Evolutionary conservation across 2,329 filamentous ascomycete genomes (phyloP).

Genomic region (Venturia pyrina): DNA sequence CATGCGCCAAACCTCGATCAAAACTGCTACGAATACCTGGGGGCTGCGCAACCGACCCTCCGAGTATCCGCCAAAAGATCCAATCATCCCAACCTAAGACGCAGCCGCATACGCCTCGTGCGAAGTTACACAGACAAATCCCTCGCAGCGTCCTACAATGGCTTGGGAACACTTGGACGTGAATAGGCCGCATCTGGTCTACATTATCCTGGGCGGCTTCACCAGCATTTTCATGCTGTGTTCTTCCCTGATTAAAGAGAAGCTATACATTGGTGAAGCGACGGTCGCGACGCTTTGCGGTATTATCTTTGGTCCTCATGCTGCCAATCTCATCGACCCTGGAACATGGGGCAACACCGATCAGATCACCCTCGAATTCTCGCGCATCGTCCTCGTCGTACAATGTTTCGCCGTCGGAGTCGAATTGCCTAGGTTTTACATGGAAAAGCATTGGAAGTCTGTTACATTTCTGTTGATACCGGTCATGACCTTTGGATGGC

Average conservation of each 20-base stretch:
- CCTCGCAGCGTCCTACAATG: constrained; percentile 38
- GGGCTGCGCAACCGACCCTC: background rate
- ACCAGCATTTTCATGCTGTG: constrained; percentile 97
- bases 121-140: background rate
- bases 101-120: background rate
- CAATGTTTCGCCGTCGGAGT: constrained; percentile 90
- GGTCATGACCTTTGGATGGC: constrained; percentile 96
- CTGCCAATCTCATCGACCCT: constrained; percentile 67
- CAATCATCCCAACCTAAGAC: constrained; percentile 2
- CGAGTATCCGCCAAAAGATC: background rate
- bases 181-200: constrained; percentile 94
- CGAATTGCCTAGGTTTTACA: constrained; percentile 86
- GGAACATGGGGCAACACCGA: constrained; percentile 72
- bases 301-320: constrained; percentile 81
- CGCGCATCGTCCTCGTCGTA: constrained; percentile 78
- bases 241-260: constrained; percentile 96
- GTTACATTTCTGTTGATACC: constrained; percentile 80
- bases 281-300: constrained; percentile 84
- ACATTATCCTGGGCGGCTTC: constrained; percentile 96
- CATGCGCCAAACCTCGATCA: constrained; percentile 14
- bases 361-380: constrained; percentile 81
- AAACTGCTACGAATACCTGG: background rate
- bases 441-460: constrained; percentile 96
- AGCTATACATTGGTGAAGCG: constrained; percentile 95
- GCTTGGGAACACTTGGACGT: constrained; percentile 73